phyloP scores from a whole-genome alignment of 2,329 filamentous ascomycete species.

The Dendrostoma leiphaemia region DNA sequence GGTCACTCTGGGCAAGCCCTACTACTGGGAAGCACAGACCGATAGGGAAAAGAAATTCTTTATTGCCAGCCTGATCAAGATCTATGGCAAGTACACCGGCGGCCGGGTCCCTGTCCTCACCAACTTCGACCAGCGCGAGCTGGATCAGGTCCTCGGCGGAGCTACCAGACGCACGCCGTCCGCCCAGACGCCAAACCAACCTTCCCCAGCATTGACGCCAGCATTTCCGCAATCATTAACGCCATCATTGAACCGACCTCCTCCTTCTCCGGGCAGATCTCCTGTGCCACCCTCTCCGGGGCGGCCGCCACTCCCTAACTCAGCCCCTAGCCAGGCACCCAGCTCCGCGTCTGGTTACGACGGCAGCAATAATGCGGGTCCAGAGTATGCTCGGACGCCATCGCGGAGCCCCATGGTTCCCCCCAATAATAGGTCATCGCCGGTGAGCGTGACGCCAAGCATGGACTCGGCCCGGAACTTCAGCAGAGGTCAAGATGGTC shows the following conservation, averaged over 20 bases:
- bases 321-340: constrained; percentile 7
- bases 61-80: constrained; percentile 92
- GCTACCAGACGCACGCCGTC: constrained; percentile 39
- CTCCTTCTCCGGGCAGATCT: constrained; percentile 15
- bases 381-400: constrained; percentile 22
- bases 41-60: constrained; percentile 99
- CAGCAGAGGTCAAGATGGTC: constrained; percentile 38
- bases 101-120: constrained; percentile 75
- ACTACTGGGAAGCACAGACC: constrained; percentile 94
- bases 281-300: constrained; percentile 26
- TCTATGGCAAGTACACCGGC: constrained; percentile 93
- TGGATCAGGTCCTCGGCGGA: constrained; percentile 69
- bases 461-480: constrained; percentile 46
- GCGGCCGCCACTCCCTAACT: constrained; percentile 22
- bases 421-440: constrained; percentile 41
- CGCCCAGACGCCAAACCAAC: constrained; percentile 24
- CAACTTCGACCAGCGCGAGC: constrained; percentile 79
- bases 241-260: constrained; percentile 5
- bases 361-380: constrained; percentile 25
- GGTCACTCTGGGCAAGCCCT: constrained; percentile 87
- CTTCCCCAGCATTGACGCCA: constrained; percentile 6
- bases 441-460: constrained; percentile 40
- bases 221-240: too few relatives aligned
- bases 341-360: constrained; percentile 25
- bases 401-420: constrained; percentile 28